Base-by-base conservation (phyloP, 2,329 filamentous ascomycete genomes). In the Aspergillus floridensis region DNA sequence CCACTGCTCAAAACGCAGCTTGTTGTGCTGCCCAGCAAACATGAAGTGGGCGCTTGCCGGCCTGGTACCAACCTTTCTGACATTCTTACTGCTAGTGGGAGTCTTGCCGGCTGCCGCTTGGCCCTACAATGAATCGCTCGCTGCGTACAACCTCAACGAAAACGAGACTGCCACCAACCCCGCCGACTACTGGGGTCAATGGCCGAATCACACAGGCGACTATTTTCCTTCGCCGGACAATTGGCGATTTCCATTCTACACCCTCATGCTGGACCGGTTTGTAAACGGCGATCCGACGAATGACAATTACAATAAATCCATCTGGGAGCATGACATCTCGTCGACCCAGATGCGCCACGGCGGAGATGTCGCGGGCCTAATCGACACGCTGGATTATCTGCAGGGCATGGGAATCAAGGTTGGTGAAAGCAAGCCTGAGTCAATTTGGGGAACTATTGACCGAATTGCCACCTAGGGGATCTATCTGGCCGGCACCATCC, bases 161-260 rank as follows among this genome's bases (percentile, higher is more conserved):
- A 87, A 88, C 68, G 65, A 80, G 65, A 74, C 77, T 46, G 84
- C 85, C n/a, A 78, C 68, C 6, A 71, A 79, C 55, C 83, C 85
- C 2, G 72, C 82, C 35, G 79, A 88, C 49, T 88, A 88, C 69
- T 82, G 74, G 72, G 82, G 85, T 59, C 73, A 79, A 74, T 81
- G 83, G 81, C 74, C 74, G 16, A 74, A 80, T 62, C 82, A 85
- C 35, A 49, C 48, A 14, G 54, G 54, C 21, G 64, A 62, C 24
- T 87, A 83, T 64, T 68, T 73, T n/a, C 72, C 76, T 0, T 87
- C 85, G 19, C 86, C 86, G 2, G 68, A 74, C 0, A 87, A 85
- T 63, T 88, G 86, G 86, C 79, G 86, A 24, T 81, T 88, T 59
- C 86, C 86, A 0, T 83, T 87, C 67, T 88, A 88, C 70, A 86